Evolutionary conservation across 2,329 filamentous ascomycete genomes (phyloP).

Genomic region (Colletotrichum tropicale): DNA sequence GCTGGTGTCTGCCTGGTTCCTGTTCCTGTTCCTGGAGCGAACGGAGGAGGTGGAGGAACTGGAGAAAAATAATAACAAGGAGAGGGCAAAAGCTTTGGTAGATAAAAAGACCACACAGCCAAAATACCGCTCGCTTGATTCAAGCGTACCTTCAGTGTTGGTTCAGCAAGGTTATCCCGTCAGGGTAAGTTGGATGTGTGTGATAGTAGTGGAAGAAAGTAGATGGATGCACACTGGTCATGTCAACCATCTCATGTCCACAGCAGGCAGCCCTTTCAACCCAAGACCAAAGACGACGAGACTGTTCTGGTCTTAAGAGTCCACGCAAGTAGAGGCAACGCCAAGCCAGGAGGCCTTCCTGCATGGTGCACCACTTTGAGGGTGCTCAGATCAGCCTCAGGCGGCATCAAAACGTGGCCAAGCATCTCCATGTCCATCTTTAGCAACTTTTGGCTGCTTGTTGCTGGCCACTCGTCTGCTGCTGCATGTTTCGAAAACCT

Average conservation of each 20-base stretch:
- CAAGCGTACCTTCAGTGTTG: not conserved
- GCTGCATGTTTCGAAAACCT: slow-evolving; percentile 15
- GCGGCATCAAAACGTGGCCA: slow-evolving; percentile 17
- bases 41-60: not conserved
- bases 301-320: not conserved
- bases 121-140: not conserved
- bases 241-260: not conserved
- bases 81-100: not conserved
- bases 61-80: not conserved
- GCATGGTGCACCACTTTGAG: not conserved
- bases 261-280: not conserved
- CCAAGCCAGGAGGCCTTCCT: slow-evolving; percentile 13
- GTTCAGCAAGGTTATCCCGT: not conserved
- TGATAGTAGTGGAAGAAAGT: not conserved
- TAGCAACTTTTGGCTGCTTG: slow-evolving; percentile 5
- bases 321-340: not conserved
- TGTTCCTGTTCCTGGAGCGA: not conserved
- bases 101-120: not conserved
- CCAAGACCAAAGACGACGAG: not conserved
- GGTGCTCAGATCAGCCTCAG: slow-evolving; percentile 19
- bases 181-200: not conserved
- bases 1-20: not conserved
- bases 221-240: not conserved
- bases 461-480: not conserved
- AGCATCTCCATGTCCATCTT: slow-evolving; percentile 18